Percentiles rank a stretch among this genome's conserved stretches.
Conservation (phyloP, 129 eudicot species). For the Rutidosis leptorrhynchoides region DNA sequence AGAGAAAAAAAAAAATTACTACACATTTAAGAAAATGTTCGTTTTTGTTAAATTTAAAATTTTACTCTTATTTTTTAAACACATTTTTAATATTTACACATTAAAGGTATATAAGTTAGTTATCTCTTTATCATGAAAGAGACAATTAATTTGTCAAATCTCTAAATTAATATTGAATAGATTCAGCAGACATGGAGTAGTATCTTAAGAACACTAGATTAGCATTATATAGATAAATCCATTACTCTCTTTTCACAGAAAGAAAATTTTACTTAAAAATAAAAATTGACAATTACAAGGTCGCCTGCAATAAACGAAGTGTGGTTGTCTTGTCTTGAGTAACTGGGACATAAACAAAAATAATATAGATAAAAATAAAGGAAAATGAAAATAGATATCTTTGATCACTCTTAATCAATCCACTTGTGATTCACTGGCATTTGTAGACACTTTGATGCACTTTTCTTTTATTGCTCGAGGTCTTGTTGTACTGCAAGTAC, state of each 20-base stretch:
- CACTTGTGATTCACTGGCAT: constrained; percentile 27
- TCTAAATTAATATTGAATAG: no score
- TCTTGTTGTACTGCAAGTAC: constrained; percentile 9
- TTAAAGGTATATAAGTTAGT: no score
- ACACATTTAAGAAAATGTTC: no score
- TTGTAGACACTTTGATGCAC: constrained; percentile 26
- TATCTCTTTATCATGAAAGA: no score
- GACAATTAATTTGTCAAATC: no score
- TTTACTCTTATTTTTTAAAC: no score
- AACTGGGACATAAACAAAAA: constrained; percentile 20
- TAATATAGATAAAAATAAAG: not conserved
- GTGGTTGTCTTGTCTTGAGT: constrained; percentile 20
- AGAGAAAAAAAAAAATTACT: no score
- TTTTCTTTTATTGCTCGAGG: constrained; percentile 20
- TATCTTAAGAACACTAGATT: not conserved
- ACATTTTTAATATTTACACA: no score
- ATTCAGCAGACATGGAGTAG: no score
- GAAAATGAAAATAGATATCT: constrained; percentile 2
- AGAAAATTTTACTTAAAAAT: no score
- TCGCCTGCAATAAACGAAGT: constrained; percentile 19
- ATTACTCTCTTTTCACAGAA: not conserved
- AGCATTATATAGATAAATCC: not conserved
- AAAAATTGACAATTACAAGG: not conserved
- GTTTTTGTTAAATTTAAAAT: no score
- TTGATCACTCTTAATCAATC: constrained; percentile 30